Percentiles rank a stretch among this genome's conserved stretches.
Evolutionary conservation across 441 rosid species (phyloP).

Genomic region (Gossypium armourianum): DNA sequence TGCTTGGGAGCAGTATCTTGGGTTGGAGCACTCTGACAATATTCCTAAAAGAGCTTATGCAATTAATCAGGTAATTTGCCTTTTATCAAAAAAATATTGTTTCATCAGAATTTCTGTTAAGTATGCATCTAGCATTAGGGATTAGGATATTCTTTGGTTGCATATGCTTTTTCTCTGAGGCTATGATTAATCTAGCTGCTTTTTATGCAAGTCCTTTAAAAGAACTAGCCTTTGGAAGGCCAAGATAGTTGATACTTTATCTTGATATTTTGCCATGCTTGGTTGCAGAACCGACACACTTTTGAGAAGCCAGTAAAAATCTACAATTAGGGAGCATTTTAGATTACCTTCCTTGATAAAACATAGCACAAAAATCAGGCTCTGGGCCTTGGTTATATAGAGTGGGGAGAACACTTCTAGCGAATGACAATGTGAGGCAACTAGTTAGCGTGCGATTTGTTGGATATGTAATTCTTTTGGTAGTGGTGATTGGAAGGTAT

Average conservation of each 20-base stretch:
- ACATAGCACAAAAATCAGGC: slow-evolving; percentile 13
- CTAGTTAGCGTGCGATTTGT: slow-evolving; percentile 13
- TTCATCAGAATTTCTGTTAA: not conserved
- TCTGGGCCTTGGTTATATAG: not conserved
- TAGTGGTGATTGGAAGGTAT: slow-evolving; percentile 13
- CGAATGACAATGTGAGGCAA: slow-evolving; percentile 11
- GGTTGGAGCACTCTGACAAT: slow-evolving; percentile 42
- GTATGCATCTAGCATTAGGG: not conserved
- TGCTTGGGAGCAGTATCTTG: slow-evolving; percentile 47
- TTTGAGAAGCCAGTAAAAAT: slow-evolving; percentile 44
- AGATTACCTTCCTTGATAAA: slow-evolving; percentile 7
- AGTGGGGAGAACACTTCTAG: slow-evolving; percentile 5
- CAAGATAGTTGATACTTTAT: not conserved
- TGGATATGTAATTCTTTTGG: slow-evolving; percentile 24
- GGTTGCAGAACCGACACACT: slow-evolving; percentile 39
- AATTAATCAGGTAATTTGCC: slow-evolving; percentile 30
- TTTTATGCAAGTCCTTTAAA: not conserved
- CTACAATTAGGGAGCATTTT: slow-evolving; percentile 29
- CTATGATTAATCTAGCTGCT: not conserved
- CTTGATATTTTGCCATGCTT: not conserved
- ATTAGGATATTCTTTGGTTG: not conserved
- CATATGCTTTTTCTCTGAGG: not conserved
- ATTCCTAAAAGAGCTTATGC: slow-evolving; percentile 33
- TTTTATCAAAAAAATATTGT: not conserved
- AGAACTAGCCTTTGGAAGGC: not conserved